Evolutionary conservation across 2,329 filamentous ascomycete genomes (phyloP).

Genomic region (Aspergillus proliferans): DNA sequence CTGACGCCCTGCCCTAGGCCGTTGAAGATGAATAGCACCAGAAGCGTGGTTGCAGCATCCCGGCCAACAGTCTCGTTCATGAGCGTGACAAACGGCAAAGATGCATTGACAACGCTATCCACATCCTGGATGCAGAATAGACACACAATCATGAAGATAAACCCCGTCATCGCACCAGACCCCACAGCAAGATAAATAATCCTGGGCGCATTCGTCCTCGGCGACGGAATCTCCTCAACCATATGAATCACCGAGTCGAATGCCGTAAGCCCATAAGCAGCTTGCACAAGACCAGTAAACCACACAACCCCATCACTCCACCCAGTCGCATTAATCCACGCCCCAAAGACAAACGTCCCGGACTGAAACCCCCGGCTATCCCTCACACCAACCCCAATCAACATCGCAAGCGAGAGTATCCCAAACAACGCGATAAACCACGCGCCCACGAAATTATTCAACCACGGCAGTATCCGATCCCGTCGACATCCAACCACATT

Average conservation of each 20-base stretch:
- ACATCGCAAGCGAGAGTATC: constrained; percentile 45
- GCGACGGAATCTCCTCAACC: constrained; percentile 52
- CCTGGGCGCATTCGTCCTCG: constrained; percentile 46
- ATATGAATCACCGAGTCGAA: constrained; percentile 57
- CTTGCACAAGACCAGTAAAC: constrained; percentile 54
- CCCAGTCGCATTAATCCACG: constrained; percentile 48
- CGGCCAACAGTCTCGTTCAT: constrained; percentile 36
- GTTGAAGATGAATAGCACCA: constrained; percentile 52
- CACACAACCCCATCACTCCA: constrained; percentile 53
- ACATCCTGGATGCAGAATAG: constrained; percentile 48
- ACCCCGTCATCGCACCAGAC: constrained; percentile 45
- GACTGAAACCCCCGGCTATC: constrained; percentile 43
- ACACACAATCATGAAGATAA: constrained; percentile 49
- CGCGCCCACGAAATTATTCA: constrained; percentile 53
- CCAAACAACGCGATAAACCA: constrained; percentile 50
- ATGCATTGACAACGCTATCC: constrained; percentile 35
- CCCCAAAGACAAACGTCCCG: constrained; percentile 48
- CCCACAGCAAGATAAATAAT: constrained; percentile 50
- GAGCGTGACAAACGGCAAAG: constrained; percentile 47
- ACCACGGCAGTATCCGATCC: constrained; percentile 43
- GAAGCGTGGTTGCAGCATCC: constrained; percentile 44
- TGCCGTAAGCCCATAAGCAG: constrained; percentile 52
- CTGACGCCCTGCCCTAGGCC: constrained; percentile 50
- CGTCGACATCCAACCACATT: constrained; percentile 49
- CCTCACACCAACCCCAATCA: constrained; percentile 48